Evolutionary conservation across 2,329 filamentous ascomycete genomes (phyloP), one percentile per base, ranked within the genome.

Genomic region (Fusarium coffeatum): DNA sequence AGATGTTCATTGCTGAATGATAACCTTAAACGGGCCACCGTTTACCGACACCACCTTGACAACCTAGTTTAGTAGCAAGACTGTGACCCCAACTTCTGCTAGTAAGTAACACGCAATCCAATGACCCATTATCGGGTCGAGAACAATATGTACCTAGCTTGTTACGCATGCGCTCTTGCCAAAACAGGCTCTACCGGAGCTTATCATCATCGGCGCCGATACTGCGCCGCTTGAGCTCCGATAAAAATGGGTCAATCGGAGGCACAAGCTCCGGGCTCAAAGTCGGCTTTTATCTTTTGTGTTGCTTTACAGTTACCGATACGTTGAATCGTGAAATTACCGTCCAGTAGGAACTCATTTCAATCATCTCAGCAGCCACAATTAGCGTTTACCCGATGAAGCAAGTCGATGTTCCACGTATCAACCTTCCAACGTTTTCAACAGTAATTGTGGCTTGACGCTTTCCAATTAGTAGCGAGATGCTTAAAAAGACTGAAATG

Each of bases 261-360:
- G 37, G 50, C 37, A 57, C 13, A 22, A 49, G 30, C 59, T 64
- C 61, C 61, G 61, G 32, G 47, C 34, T 64, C 34, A 28, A 55
- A 64, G 49, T 23, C 18, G 48, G 49, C n/a, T 34, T 25, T 51
- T 16, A n/a, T 27, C 32, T 20, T 34, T 40, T 40, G 20, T 23
- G 13, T 34, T 3, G 8, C 22, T 50, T 20, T 15, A 25, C 20
- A n/a, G 18, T 37, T n/a, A n/a, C 18, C 34, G 18, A n/a, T 37
- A 37, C 10, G 34, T 37, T 37, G 34, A 37, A 37, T 12, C 10
- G 10, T 37, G 18, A 18, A 37, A 37, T n/a, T 12, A 37, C 34
- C 18, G 6, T n/a, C 34, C 34, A 37, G 34, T 37, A 37, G 9
- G 18, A 37, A n/a, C 34, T 10, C 10, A 12, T 37, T 7, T n/a